These are phyloP conservation scores for Rhodotorula sp. DNA, from an alignment of 1,284 basidiomycete species.

Conservation along the genomic window DNA sequence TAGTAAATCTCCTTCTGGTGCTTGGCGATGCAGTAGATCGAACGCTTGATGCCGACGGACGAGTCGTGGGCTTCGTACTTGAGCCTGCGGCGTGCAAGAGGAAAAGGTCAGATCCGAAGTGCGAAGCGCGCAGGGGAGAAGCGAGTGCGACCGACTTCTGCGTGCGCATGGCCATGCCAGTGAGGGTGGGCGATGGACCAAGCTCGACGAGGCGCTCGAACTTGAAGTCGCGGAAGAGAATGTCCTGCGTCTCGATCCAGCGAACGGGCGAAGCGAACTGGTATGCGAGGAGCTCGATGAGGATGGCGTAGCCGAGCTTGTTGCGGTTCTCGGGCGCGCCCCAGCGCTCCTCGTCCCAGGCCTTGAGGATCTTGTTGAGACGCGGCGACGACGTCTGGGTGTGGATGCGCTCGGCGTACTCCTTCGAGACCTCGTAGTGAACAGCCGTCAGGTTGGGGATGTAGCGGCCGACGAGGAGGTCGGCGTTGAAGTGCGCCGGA, in stretches of 20 bases:
- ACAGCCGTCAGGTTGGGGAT: constrained; percentile 95
- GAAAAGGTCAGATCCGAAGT: not conserved
- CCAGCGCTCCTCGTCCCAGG: constrained; percentile 93
- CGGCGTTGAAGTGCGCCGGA: constrained; percentile 80
- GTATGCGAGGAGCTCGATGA: constrained; percentile 94
- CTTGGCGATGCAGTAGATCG: constrained; percentile 90
- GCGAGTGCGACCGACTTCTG: constrained; percentile 30
- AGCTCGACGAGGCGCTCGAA: constrained; percentile 95
- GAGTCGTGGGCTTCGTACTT: constrained; percentile 92
- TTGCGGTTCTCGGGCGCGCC: constrained; percentile 75
- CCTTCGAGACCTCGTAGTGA: constrained; percentile 85
- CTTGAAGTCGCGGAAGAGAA: constrained; percentile 81
- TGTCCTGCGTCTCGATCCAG: constrained; percentile 98
- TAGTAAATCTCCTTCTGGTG: constrained; percentile 97
- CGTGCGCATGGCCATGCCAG: constrained; percentile 93
- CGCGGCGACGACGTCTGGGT: constrained; percentile 74
- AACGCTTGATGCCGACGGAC: constrained; percentile 73
- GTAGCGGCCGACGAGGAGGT: constrained; percentile 88
- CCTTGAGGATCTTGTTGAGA: constrained; percentile 85
- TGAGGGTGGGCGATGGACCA: constrained; percentile 92
- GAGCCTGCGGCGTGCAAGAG: constrained; percentile 64
- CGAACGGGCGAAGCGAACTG: constrained; percentile 86
- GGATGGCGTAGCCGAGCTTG: constrained; percentile 88
- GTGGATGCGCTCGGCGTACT: constrained; percentile 91
- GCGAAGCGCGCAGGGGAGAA: not conserved